Evolutionary conservation across 352 stramenopile genomes (phyloP).

Genomic region (Labyrinthula sp.): DNA sequence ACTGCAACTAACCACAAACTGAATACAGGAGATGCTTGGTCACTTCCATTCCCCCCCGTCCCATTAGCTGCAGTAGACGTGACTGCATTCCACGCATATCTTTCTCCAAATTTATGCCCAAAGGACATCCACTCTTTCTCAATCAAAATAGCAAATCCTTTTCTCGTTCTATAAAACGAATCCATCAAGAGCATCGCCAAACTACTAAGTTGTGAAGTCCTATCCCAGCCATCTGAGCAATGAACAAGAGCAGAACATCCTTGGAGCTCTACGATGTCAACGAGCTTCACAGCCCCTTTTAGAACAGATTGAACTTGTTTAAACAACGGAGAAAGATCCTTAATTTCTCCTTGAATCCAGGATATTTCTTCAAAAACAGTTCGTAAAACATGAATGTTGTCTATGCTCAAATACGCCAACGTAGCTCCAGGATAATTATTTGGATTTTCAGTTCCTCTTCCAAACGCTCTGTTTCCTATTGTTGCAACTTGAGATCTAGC

Average conservation of each 20-base stretch:
- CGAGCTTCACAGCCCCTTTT: constrained; percentile 50
- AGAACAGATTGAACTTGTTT: constrained; percentile 51
- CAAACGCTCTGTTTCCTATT: constrained; percentile 56
- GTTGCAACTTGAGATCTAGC: constrained; percentile 63
- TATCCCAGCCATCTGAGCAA: constrained; percentile 70
- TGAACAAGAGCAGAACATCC: constrained; percentile 54
- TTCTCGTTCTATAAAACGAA: constrained; percentile 74
- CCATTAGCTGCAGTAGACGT: constrained; percentile 60
- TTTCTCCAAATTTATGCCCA: constrained; percentile 83
- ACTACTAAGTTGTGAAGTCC: constrained; percentile 60
- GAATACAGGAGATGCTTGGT: constrained; percentile 92
- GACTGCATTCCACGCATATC: constrained; percentile 70
- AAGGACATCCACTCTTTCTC: constrained; percentile 98
- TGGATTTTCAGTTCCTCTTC: constrained; percentile 59
- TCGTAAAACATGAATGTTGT: constrained; percentile 73
- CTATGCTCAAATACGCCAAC: constrained; percentile 63
- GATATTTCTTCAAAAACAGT: constrained; percentile 30
- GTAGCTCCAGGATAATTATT: constrained; percentile 46
- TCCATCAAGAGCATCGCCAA: constrained; percentile 64
- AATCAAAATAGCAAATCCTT: constrained; percentile 81
- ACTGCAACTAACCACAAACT: constrained; percentile 93
- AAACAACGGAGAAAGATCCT: too few relatives aligned
- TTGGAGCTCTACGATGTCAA: constrained; percentile 52
- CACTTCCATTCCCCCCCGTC: constrained; percentile 40
- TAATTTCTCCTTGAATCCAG: constrained; percentile 42